Evolutionary conservation across 192 early-diverging fungal genomes (phyloP), one percentile per base, ranked within the genome.

Genomic region (Backusella macrospora): DNA sequence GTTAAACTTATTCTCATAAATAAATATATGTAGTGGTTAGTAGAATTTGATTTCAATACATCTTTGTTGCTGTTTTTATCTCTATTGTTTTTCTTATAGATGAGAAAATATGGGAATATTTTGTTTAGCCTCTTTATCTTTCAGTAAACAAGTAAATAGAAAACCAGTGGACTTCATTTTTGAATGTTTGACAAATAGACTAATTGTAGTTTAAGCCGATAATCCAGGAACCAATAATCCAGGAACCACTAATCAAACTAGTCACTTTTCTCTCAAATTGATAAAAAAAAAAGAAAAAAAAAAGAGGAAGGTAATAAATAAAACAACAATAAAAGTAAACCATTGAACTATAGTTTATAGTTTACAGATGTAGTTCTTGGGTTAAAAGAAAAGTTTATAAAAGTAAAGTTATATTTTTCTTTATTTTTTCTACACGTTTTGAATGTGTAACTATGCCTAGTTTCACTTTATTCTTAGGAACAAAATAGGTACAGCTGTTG

Each of bases 131-230:
- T 10, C 52, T 59, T 59, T 23, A 59, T n/a, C 52, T 59, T 59
- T 59, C 52, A 23, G 52, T 13, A 59, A 49, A 49, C 23, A 55
- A 55, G 23, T 59, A 59, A 59, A 23, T 23, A 59, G 21, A 59
- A 59, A 59, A 59, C 21, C 52, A 59, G 52, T 59, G 7, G 52
- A 10, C 21, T 59, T 26, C 26, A 59, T 59, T 59, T 59, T 59
- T 59, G 21, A 59, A 59, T 1, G 52, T 59, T 59, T 59, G 52
- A 59, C 52, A 59, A 59, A 59, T 59, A 12, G 21, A 26, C 52
- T 59, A 59, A 26, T 59, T 59, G 13, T 59, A 23, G 52, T 59
- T 26, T 59, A 59, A 59, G 52, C 52, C 52, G 52, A 59, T 26
- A 26, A 23, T 59, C 21, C 52, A 59, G 52, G 52, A 59, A 59